A percentile compares a stretch with the other conserved stretches of the same genome.
These are phyloP conservation scores for Picochlorum sp. DNA, from an alignment of 139 green algal species.

Conservation along the genomic window DNA sequence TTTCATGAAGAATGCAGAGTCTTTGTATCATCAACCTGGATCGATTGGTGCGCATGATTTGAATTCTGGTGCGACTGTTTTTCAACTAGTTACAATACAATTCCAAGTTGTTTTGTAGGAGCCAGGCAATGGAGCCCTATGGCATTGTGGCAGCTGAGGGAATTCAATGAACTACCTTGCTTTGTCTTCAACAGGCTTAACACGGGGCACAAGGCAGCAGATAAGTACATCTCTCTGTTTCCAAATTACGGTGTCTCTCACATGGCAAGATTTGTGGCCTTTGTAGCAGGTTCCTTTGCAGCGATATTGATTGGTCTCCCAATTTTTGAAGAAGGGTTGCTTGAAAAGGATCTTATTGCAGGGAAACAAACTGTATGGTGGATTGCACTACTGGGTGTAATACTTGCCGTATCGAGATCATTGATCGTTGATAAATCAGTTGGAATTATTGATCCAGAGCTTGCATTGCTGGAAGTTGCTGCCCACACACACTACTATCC, in stretches of 20 bases:
- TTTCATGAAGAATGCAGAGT: conserved; percentile 86
- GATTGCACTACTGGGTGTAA: conserved; percentile 56
- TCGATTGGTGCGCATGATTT: not conserved
- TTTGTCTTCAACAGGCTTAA: conserved; percentile 69
- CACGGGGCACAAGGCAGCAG: conserved; percentile 55
- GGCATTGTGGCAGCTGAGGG: conserved; percentile 71
- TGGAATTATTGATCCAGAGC: conserved; percentile 72
- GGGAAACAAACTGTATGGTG: conserved; percentile 74
- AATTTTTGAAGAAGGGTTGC: conserved; percentile 59
- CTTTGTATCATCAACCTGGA: conserved; percentile 79
- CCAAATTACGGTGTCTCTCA: conserved; percentile 56
- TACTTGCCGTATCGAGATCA: conserved; percentile 50
- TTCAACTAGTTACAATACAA: not conserved
- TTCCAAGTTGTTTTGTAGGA: too few species aligned
- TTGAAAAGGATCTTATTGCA: conserved; percentile 57
- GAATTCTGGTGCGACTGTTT: not conserved
- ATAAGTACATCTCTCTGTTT: conserved; percentile 85
- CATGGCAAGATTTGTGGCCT: conserved; percentile 67
- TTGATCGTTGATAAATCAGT: conserved; percentile 44
- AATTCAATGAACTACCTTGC: conserved; percentile 94
- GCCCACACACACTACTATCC: conserved; percentile 88
- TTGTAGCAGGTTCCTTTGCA: conserved; percentile 75
- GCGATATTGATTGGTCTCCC: conserved; percentile 69
- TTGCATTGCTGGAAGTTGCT: conserved; percentile 64
- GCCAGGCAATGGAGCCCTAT: conserved; percentile 60